Evolutionary conservation across 805 yeast species (phyloP), one percentile per base, ranked within the genome.

Genomic region (Huiozyma sinensis): DNA sequence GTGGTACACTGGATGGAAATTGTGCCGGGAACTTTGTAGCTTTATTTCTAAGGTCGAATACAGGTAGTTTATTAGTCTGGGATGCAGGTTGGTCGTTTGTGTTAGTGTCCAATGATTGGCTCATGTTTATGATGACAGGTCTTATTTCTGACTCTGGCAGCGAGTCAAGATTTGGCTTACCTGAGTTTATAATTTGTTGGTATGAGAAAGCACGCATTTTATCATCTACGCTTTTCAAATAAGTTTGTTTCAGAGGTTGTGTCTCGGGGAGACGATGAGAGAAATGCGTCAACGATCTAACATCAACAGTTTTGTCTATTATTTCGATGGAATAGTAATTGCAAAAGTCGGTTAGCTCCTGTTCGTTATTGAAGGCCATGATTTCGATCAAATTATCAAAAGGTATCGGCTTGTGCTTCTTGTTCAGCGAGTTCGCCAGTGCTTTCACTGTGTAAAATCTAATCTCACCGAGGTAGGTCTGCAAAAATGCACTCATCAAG

Each of bases 391-490:
- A 60, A 7, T 72, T 58, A 1, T 56, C 53, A 0, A 76, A 69
- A 4, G 79, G 69, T 47, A 81, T 75, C 1, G 87, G 81, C 52
- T 77, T 82, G 2, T 86, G 80, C 45, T 77, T 81, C 2, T 79
- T 71, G 55, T 89, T 95, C 46, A 77, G 72, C 0, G 88, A 67
- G 46, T 75, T 68, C 4, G 83, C 66, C 66, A 92, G 68, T 0
- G 86, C 67, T 52, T 76, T 77, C 45, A 90, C 57, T 0, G 90
- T 88, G 53, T 77, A 77, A 50, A 83, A 79, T 38, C 97, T 64
- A 3, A 88, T 69, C 45, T 87, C 90, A 53, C 83, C 84, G 56
- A 86, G 77, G 52, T 83, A 88, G 2, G 80, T 77, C 58, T 92
- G 95, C 13, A 85, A 63, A 34, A 90, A 64, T 47, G 90, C 87